phyloP scores from a whole-genome alignment of 164 flowering plant species.

The Magnolia officinalis region DNA sequence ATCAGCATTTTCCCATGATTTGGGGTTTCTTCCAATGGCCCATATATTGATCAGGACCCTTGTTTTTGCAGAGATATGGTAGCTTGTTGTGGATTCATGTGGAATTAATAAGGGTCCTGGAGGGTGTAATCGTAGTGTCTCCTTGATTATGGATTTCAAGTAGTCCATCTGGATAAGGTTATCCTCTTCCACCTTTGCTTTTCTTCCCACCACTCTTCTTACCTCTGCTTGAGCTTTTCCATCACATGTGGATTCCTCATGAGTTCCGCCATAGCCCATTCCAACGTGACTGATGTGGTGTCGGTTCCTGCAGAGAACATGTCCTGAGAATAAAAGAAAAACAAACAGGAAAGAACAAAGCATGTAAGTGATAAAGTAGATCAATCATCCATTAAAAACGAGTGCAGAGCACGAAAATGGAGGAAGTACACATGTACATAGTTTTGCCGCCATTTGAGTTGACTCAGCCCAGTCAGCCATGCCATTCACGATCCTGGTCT shows the following conservation, averaged over 20 bases:
- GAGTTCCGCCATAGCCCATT: conserved; percentile 9
- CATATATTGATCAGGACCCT: background rate
- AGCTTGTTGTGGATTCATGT: background rate
- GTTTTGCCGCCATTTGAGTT: too few relatives aligned
- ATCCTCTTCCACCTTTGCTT: background rate
- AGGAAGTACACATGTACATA: too few relatives aligned
- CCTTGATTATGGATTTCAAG: background rate
- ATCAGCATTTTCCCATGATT: conserved; percentile 1
- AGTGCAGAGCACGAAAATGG: too few relatives aligned
- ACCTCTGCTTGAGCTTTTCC: conserved; percentile 6
- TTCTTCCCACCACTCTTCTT: background rate
- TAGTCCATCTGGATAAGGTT: background rate
- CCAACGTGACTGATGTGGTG: background rate
- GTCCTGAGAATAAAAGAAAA: background rate
- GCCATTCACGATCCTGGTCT: too few relatives aligned
- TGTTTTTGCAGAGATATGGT: conserved; percentile 1
- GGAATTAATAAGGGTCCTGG: background rate
- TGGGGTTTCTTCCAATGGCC: conserved; percentile 4
- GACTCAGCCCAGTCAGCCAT: too few relatives aligned
- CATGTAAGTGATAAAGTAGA: too few relatives aligned
- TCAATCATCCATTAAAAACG: too few relatives aligned
- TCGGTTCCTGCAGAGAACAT: conserved; percentile 4
- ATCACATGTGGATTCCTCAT: background rate
- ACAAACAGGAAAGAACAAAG: too few relatives aligned
- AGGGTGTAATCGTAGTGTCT: conserved; percentile 3